Evolutionary conservation across 2,329 filamentous ascomycete species (phyloP).

Genomic region (Neocatenulostroma microsporum): DNA sequence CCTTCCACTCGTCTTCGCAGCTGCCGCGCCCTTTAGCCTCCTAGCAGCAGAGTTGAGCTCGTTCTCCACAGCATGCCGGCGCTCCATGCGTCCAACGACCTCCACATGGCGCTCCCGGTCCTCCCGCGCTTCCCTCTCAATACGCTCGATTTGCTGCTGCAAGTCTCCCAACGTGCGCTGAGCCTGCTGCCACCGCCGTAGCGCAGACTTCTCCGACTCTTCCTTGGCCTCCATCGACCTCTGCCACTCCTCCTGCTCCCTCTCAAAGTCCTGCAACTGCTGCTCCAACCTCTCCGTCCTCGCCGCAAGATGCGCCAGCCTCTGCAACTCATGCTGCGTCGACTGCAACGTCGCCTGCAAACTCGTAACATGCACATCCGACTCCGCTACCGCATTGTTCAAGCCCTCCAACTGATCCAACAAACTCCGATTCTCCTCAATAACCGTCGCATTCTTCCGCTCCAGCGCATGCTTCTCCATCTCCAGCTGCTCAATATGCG

Average conservation of each 20-base stretch:
- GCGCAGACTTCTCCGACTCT: slow-evolving; percentile 68
- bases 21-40: slow-evolving; percentile 72
- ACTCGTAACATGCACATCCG: slow-evolving; percentile 69
- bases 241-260: slow-evolving; percentile 69
- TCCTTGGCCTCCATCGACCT: slow-evolving; percentile 58
- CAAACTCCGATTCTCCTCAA: slow-evolving; percentile 74
- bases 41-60: slow-evolving; percentile 74
- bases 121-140: slow-evolving; percentile 73
- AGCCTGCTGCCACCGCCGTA: slow-evolving; percentile 77
- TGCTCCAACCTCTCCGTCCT: slow-evolving; percentile 72
- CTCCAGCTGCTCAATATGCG: slow-evolving; percentile 69
- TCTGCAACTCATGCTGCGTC: slow-evolving; percentile 68
- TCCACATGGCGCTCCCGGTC: slow-evolving; percentile 77
- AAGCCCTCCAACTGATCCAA: slow-evolving; percentile 77
- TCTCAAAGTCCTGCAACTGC: slow-evolving; percentile 70
- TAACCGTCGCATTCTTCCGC: slow-evolving; percentile 64
- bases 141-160: slow-evolving; percentile 78
- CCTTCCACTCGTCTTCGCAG: slow-evolving; percentile 55
- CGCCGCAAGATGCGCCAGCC: slow-evolving; percentile 63
- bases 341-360: slow-evolving; percentile 69
- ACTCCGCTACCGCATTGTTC: slow-evolving; percentile 70
- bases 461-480: slow-evolving; percentile 61
- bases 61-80: slow-evolving; percentile 70
- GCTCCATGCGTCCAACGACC: slow-evolving; percentile 73
- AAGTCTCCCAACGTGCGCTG: slow-evolving; percentile 70